Evolutionary conservation across 2,329 filamentous ascomycete species (phyloP).

Genomic region (Aspergillus sojae): DNA sequence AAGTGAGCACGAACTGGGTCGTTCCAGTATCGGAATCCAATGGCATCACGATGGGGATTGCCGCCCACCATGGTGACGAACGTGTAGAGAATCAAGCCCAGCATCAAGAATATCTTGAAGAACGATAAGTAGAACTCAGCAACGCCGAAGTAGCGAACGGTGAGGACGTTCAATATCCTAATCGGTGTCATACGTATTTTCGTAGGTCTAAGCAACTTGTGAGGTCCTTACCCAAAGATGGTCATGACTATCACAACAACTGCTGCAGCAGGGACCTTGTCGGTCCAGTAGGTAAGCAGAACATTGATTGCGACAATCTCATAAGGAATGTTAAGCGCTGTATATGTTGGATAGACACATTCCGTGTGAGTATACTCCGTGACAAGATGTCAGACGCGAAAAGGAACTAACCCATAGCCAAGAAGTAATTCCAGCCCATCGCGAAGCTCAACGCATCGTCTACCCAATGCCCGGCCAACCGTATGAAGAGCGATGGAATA

Average conservation of each 20-base stretch:
- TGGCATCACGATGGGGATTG: constrained; percentile 69
- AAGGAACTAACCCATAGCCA: constrained; percentile 24
- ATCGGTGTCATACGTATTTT: not conserved
- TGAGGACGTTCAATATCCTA: constrained; percentile 43
- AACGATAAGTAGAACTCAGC: constrained; percentile 52
- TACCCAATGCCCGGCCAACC: constrained; percentile 31
- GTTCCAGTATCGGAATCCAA: constrained; percentile 69
- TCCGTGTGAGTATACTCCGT: not conserved
- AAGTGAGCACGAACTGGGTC: constrained; percentile 49
- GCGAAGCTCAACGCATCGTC: constrained; percentile 34
- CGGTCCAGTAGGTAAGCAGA: constrained; percentile 42
- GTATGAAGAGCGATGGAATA: constrained; percentile 29
- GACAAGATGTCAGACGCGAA: too few relatives aligned
- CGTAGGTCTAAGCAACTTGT: not conserved
- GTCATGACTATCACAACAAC: constrained; percentile 42
- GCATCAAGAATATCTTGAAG: constrained; percentile 42
- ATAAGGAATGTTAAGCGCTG: constrained; percentile 34
- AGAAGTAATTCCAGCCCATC: constrained; percentile 35
- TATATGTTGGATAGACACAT: not conserved
- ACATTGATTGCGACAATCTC: constrained; percentile 44
- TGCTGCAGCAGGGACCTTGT: constrained; percentile 41
- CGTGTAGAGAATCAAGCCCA: constrained; percentile 50
- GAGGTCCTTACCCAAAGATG: constrained; percentile 35
- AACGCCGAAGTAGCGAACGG: constrained; percentile 49
- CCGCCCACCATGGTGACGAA: constrained; percentile 80